Conservation (phyloP, 2,329 filamentous ascomycete species). For the Aspergillus alliaceus region DNA sequence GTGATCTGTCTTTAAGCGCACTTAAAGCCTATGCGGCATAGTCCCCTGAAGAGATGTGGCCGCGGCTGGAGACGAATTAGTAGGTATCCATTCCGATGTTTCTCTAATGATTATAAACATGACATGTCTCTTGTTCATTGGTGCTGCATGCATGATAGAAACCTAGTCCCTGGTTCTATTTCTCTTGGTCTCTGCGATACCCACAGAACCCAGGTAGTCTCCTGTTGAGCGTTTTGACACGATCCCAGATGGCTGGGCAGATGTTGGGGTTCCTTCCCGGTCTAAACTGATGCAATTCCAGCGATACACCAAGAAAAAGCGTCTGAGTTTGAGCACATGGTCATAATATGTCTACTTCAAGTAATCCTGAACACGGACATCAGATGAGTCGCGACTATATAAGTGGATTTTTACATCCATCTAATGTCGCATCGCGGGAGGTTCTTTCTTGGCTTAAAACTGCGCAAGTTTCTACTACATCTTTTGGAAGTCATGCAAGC, state of each 20-base stretch:
- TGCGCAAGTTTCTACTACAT: conserved; percentile 47
- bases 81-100: too few relatives aligned
- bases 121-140: too few relatives aligned
- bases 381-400: conserved; percentile 64
- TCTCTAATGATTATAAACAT: too few relatives aligned
- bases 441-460: conserved; percentile 58
- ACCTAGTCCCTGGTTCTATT: conserved; percentile 13
- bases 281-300: conserved; percentile 49
- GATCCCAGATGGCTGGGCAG: conserved; percentile 37
- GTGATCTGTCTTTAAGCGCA: too few relatives aligned
- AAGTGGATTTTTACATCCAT: conserved; percentile 54
- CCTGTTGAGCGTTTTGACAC: conserved; percentile 30
- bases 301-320: conserved; percentile 50
- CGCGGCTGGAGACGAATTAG: too few relatives aligned
- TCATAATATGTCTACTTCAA: conserved; percentile 64
- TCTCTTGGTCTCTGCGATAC: conserved; percentile 1
- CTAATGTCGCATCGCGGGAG: conserved; percentile 46
- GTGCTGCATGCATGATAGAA: conserved; percentile 5
- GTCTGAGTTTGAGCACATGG: conserved; percentile 56
- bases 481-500: conserved; percentile 55
- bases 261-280: conserved; percentile 25
- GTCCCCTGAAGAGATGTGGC: too few relatives aligned
- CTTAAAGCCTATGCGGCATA: too few relatives aligned
- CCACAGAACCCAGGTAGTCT: conserved; percentile 12
- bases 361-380: conserved; percentile 58